Evolutionary conservation across 192 early-diverging fungal species (phyloP), one percentile per base, ranked within the genome.

Genomic region (Tieghemiomyces parasiticus): DNA sequence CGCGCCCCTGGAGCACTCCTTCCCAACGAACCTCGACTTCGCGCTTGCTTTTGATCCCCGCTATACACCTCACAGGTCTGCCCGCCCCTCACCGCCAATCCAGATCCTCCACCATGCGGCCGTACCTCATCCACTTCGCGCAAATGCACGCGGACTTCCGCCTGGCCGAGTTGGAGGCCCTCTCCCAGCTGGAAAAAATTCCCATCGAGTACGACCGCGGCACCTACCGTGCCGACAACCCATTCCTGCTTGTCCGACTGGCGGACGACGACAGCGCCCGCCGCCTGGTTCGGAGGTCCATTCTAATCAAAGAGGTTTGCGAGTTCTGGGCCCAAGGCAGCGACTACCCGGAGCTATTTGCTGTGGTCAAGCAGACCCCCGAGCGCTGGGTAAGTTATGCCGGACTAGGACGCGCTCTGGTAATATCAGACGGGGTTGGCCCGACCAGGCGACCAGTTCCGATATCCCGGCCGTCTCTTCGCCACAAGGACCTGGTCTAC

Each of bases 181-280:
- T 98, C 48, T 84, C 92, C 0, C 70, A 68, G 24, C 67, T 93
- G 13, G 87, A 92, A 67, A 72, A 80, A 53, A 83, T 95, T 2
- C 61, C 65, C 6, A 62, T 93, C 44, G 67, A 64, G 4, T 89
- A 81, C 53, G 80, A 91, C 48, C 62, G 64, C 29, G 64, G 60
- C 19, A 73, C 66, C 12, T 88, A 91, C 62, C 76, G 73, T 29
- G 60, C 77, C 10, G 73, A 84, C 52, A 86, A 87, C 30, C 92
- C 93, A 1, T 93, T 90, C 68, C 71, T 95, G 20, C 70, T 85
- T 24, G 79, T 95, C 4, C 71, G 85, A 35, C 69, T 92, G n/a
- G 74, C 71, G 13, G 78, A 74, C 0, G 77, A 79, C 12, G 84
- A 78, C 42, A 74, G 83, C 34, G 95, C 93, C 6, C 65, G 64